Evolutionary conservation across 345 rosid species (phyloP).

Genomic region (Capsella bursapastoris): DNA sequence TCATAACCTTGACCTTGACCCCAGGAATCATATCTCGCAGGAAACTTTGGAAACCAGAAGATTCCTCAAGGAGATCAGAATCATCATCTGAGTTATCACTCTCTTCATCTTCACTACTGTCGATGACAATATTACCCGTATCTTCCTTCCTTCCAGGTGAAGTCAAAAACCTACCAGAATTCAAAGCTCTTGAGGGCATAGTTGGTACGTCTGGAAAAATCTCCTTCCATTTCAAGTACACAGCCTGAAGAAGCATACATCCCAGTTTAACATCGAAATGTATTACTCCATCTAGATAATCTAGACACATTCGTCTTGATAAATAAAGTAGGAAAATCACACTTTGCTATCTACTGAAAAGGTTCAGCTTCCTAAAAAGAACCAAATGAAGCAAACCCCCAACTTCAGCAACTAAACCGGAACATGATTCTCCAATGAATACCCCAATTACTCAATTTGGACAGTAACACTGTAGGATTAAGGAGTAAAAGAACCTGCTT

Average conservation of each 20-base stretch:
- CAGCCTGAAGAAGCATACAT: slow-evolving; percentile 62
- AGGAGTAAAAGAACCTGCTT: slow-evolving; percentile 66
- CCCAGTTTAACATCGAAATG: slow-evolving; percentile 8
- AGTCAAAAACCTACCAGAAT: slow-evolving; percentile 50
- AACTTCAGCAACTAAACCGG: slow-evolving; percentile 1
- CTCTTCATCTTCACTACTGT: slow-evolving; percentile 63
- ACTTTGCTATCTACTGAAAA: slow-evolving; percentile 28
- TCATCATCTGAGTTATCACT: slow-evolving; percentile 68
- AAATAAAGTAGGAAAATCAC: neutral
- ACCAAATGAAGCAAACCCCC: slow-evolving; percentile 1
- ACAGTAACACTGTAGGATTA: slow-evolving; percentile 11
- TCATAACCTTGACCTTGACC: slow-evolving; percentile 82
- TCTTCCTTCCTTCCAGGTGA: slow-evolving; percentile 61
- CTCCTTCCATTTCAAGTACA: slow-evolving; percentile 71
- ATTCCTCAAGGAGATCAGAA: slow-evolving; percentile 72
- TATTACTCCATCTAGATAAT: neutral
- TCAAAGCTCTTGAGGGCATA: slow-evolving; percentile 49
- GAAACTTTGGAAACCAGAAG: slow-evolving; percentile 73
- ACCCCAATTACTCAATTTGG: neutral
- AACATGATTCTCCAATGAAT: slow-evolving; percentile 7
- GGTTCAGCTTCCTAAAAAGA: slow-evolving; percentile 8
- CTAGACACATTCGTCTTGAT: neutral
- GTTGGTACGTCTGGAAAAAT: slow-evolving; percentile 53
- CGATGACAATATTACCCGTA: slow-evolving; percentile 54
- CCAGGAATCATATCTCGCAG: slow-evolving; percentile 90